These are phyloP conservation scores for Chaetomiaceae sp. DNA, from an alignment of 2,329 filamentous ascomycete genomes.

Conservation along the genomic window DNA sequence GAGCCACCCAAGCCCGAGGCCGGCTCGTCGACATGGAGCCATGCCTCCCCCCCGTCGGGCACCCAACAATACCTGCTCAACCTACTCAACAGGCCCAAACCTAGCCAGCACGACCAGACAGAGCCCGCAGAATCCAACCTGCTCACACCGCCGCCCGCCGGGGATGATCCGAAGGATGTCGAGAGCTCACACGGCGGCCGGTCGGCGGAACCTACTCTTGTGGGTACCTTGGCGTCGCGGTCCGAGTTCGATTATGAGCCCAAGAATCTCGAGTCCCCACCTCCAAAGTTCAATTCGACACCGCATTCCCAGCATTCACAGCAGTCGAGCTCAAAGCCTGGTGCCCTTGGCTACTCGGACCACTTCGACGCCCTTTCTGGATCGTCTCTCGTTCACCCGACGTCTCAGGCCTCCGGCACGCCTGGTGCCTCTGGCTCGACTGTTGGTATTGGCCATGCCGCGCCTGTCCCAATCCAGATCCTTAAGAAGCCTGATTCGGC, in stretches of 20 bases:
- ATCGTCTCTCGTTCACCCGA: slow-evolving; percentile 39
- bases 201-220: slow-evolving; percentile 23
- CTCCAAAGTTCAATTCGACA: slow-evolving; percentile 26
- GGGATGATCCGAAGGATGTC: slow-evolving; percentile 29
- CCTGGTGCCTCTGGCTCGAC: slow-evolving; percentile 28
- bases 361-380: slow-evolving; percentile 39
- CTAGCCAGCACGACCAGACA: slow-evolving; percentile 51
- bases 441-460: slow-evolving; percentile 28
- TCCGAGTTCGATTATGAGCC: slow-evolving; percentile 29
- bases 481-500: slow-evolving; percentile 46
- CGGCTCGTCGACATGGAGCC: slow-evolving; percentile 39
- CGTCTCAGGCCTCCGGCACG: slow-evolving; percentile 37
- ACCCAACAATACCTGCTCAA: slow-evolving; percentile 83
- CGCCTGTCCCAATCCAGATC: slow-evolving; percentile 40
- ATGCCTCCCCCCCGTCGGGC: slow-evolving; percentile 55
- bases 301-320: slow-evolving; percentile 28
- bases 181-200: slow-evolving; percentile 20
- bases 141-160: slow-evolving; percentile 42
- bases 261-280: slow-evolving; percentile 24
- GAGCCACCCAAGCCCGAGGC: slow-evolving; percentile 39
- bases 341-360: slow-evolving; percentile 33
- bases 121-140: slow-evolving; percentile 41
- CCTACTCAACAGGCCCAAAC: slow-evolving; percentile 75
- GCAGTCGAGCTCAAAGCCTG: slow-evolving; percentile 18
- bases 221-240: slow-evolving; percentile 25